Percentiles rank a stretch among this genome's conserved stretches.
These are phyloP conservation scores for Byssochlamys sp. DNA, from an alignment of 2,329 filamentous ascomycete genomes.

Conservation along the genomic window DNA sequence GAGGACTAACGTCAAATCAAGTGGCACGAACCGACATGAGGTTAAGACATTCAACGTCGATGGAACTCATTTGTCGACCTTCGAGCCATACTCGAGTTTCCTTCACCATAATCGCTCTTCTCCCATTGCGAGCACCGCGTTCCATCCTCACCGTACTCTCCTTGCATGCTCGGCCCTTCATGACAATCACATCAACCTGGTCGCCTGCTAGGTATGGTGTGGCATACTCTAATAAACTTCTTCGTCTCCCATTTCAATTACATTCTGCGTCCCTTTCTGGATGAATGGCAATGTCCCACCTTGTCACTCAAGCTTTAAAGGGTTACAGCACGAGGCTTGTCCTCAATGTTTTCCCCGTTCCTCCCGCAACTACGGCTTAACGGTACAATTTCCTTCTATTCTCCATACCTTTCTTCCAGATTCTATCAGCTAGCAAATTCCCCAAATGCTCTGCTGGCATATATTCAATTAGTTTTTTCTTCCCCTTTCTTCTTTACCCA, in stretches of 20 bases:
- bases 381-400: not conserved
- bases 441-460: not conserved
- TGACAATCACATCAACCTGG: slow-evolving; percentile 84
- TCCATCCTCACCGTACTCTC: slow-evolving; percentile 90
- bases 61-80: slow-evolving; percentile 65
- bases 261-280: not conserved
- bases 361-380: not conserved
- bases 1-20: slow-evolving; percentile 27
- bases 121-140: slow-evolving; percentile 79
- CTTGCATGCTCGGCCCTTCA: slow-evolving; percentile 77
- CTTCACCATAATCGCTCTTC: slow-evolving; percentile 68
- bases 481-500: not conserved
- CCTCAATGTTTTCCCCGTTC: not conserved
- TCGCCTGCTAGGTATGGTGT: slow-evolving; percentile 47
- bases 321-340: not conserved
- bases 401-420: not conserved
- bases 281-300: not conserved
- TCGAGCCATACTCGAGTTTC: slow-evolving; percentile 86
- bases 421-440: not conserved
- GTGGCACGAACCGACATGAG: slow-evolving; percentile 75
- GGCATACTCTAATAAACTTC: not conserved
- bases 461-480: not conserved
- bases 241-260: not conserved
- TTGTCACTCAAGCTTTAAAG: not conserved
- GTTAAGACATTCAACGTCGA: slow-evolving; percentile 91